Conservation (phyloP, 1,139 yeast genomes). For the Arxiozyma heterogenica region DNA sequence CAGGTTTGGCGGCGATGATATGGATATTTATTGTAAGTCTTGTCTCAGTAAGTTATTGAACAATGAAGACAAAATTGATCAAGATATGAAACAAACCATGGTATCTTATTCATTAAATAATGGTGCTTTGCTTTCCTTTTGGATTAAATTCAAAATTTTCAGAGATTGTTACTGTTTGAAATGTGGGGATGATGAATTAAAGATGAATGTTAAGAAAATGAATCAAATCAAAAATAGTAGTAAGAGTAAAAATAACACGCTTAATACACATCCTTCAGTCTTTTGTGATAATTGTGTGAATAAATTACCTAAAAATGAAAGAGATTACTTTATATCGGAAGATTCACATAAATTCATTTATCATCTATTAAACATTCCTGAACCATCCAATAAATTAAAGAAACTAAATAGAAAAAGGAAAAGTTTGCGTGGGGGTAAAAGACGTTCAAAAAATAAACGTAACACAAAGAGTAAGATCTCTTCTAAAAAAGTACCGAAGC, state of each 20-base stretch:
- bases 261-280: slow-evolving; percentile 19
- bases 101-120: slow-evolving; percentile 45
- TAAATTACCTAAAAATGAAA: slow-evolving; percentile 16
- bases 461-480: slow-evolving; percentile 9
- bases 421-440: slow-evolving; percentile 29
- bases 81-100: slow-evolving; percentile 35
- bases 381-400: slow-evolving; percentile 20
- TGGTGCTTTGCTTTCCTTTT: slow-evolving; percentile 45
- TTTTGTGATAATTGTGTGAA: slow-evolving; percentile 38
- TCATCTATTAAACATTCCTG: slow-evolving; percentile 44
- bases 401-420: slow-evolving; percentile 21
- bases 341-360: slow-evolving; percentile 41
- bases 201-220: slow-evolving; percentile 32
- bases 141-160: slow-evolving; percentile 41
- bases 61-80: slow-evolving; percentile 1
- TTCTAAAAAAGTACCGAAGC: slow-evolving; percentile 11
- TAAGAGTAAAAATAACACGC: slow-evolving; percentile 8
- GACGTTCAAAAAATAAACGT: slow-evolving; percentile 9
- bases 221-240: slow-evolving; percentile 16
- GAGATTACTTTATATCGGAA: slow-evolving; percentile 36
- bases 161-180: slow-evolving; percentile 42
- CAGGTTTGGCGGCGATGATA: slow-evolving; percentile 48
- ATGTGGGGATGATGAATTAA: slow-evolving; percentile 36
- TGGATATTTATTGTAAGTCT: slow-evolving; percentile 41
- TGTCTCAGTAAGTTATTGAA: slow-evolving; percentile 38